Conservation (phyloP, 1,284 basidiomycete genomes). For the Apiotrichum porosum region DNA sequence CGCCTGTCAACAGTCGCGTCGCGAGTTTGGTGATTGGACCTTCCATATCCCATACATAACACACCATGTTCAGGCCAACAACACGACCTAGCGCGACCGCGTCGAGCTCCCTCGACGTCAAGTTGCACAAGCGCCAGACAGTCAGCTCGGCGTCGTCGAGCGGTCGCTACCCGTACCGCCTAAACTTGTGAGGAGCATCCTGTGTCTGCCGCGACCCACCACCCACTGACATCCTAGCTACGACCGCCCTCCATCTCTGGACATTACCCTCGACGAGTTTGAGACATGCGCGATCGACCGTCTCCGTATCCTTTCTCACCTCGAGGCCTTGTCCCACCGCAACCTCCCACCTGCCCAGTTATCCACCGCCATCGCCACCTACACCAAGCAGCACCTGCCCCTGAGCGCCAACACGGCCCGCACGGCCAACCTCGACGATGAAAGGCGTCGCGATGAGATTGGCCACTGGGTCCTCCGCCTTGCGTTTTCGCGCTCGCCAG, state of each 20-base stretch:
- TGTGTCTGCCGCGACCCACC: too few species aligned
- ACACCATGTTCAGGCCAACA: conserved; percentile 41
- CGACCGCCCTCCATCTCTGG: conserved; percentile 74
- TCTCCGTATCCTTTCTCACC: conserved; percentile 80
- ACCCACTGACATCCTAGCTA: conserved; percentile 57
- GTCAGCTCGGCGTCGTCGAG: conserved; percentile 3
- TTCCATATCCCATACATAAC: too few species aligned
- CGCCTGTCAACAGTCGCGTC: too few species aligned
- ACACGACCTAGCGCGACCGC: conserved; percentile 7
- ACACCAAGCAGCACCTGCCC: conserved; percentile 49
- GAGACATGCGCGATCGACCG: conserved; percentile 87
- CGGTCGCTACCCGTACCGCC: conserved; percentile 58
- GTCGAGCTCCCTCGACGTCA: conserved; percentile 27
- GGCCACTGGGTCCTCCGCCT: conserved; percentile 92
- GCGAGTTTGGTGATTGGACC: too few species aligned
- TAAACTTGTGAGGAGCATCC: conserved; percentile 67
- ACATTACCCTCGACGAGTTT: conserved; percentile 94
- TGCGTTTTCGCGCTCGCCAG: conserved; percentile 87
- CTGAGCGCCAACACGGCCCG: conserved; percentile 61
- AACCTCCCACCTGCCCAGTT: conserved; percentile 45
- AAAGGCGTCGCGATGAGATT: conserved; percentile 81
- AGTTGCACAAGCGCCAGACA: conserved; percentile 32
- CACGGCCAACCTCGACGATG: conserved; percentile 55
- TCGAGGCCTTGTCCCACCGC: conserved; percentile 65
- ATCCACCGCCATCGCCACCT: conserved; percentile 26